phyloP scores from a whole-genome alignment of 139 green algal genomes.

The Chlorella sp. region DNA sequence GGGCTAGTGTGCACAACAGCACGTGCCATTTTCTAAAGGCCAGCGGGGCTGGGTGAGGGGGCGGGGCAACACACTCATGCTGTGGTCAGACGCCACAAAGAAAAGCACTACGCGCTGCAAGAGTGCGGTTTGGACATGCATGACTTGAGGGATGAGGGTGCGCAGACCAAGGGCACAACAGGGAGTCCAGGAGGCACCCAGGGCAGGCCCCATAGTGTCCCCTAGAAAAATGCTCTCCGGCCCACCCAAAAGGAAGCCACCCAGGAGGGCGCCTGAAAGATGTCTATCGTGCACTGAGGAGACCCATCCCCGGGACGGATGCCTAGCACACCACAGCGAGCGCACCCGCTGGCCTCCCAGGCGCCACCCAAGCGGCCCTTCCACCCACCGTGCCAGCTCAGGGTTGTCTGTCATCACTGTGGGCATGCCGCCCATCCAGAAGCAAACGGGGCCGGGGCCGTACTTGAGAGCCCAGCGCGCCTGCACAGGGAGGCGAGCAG shows the following conservation, averaged over 20 bases:
- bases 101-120: no score
- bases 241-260: neutral
- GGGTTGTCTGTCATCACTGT: slow-evolving; percentile 3
- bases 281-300: neutral
- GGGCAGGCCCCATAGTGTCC: neutral
- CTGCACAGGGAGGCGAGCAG: neutral
- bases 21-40: no score
- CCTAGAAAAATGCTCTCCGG: neutral
- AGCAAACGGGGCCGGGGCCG: neutral
- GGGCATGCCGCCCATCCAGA: neutral
- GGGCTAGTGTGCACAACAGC: no score
- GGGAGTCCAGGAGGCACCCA: no score
- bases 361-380: neutral
- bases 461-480: slow-evolving; percentile 3
- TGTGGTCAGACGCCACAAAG: no score
- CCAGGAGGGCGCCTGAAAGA: no score
- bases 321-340: neutral
- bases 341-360: neutral
- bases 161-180: no score
- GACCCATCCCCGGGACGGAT: neutral
- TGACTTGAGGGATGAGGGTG: no score
- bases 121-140: no score
- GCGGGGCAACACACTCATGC: no score
- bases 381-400: neutral
- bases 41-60: no score